These are phyloP conservation scores for Phialophora macrospora DNA, from an alignment of 2,329 filamentous ascomycete species.

Conservation along the genomic window DNA sequence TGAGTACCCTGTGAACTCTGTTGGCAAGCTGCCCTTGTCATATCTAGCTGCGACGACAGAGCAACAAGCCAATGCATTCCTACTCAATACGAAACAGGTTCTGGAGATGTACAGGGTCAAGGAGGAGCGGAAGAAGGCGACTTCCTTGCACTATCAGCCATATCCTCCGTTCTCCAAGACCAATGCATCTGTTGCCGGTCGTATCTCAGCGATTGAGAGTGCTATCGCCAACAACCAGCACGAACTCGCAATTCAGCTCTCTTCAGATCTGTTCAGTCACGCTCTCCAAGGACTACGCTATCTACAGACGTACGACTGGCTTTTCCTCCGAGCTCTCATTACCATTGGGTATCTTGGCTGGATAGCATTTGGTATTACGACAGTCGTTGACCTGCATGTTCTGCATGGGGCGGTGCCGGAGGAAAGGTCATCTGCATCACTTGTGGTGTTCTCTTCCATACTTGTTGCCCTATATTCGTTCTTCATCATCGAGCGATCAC, in stretches of 20 bases:
- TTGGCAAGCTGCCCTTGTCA: slow-evolving; percentile 85
- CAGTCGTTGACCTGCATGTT: slow-evolving; percentile 85
- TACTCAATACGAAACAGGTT: slow-evolving; percentile 84
- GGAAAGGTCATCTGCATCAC: slow-evolving; percentile 64
- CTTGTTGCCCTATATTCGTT: slow-evolving; percentile 78
- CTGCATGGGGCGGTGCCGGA: slow-evolving; percentile 71
- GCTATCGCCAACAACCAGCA: slow-evolving; percentile 70
- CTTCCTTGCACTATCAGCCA: slow-evolving; percentile 76
- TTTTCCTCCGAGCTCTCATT: slow-evolving; percentile 87
- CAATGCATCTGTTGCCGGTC: slow-evolving; percentile 66
- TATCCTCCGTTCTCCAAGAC: slow-evolving; percentile 71
- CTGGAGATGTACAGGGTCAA: slow-evolving; percentile 97
- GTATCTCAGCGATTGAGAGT: slow-evolving; percentile 68
- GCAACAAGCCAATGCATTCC: slow-evolving; percentile 80
- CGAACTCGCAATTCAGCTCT: slow-evolving; percentile 78
- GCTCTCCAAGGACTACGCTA: slow-evolving; percentile 85
- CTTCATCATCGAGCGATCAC: slow-evolving; percentile 78
- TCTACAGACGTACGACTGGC: slow-evolving; percentile 97
- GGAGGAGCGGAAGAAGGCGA: slow-evolving; percentile 78
- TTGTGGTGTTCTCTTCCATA: slow-evolving; percentile 72
- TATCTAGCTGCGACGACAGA: slow-evolving; percentile 74
- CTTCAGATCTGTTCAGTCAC: slow-evolving; percentile 74
- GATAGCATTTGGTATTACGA: slow-evolving; percentile 90
- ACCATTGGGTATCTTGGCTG: slow-evolving; percentile 91
- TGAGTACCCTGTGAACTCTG: slow-evolving; percentile 93